Evolutionary conservation across 2,329 filamentous ascomycete species (phyloP).

Genomic region (Fusarium sp.): DNA sequence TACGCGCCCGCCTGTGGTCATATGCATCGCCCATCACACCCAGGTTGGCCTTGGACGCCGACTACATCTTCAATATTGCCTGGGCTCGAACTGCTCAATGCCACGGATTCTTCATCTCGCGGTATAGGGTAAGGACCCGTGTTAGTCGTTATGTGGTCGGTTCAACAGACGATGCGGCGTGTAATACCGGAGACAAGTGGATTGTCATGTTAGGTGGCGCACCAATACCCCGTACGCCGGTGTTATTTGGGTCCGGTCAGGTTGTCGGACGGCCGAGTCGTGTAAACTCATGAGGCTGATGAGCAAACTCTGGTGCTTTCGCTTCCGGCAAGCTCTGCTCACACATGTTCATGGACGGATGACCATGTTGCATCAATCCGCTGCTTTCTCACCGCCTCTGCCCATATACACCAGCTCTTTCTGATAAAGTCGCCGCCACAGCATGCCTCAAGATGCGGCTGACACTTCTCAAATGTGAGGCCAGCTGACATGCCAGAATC

Average conservation of each 20-base stretch:
- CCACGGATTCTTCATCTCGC: neutral
- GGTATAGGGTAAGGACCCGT: neutral
- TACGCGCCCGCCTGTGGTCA: neutral
- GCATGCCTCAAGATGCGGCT: slow-evolving; percentile 25
- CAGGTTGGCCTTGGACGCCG: neutral
- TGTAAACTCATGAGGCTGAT: neutral
- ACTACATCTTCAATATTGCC: neutral
- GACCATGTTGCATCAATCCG: slow-evolving; percentile 6
- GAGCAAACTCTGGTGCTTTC: neutral
- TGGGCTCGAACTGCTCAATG: neutral
- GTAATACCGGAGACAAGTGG: neutral
- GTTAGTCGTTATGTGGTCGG: neutral
- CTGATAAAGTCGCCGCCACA: neutral
- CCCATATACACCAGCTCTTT: neutral
- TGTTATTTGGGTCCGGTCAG: neutral
- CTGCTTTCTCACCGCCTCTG: slow-evolving; percentile 22
- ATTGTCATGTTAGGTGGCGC: neutral
- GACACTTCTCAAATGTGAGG: neutral
- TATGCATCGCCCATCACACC: neutral
- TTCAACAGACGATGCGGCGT: neutral
- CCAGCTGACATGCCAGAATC: slow-evolving; percentile 21
- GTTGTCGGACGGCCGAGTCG: neutral
- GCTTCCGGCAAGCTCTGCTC: neutral
- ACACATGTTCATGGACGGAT: neutral
- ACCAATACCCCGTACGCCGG: neutral